A percentile compares a stretch with the other conserved stretches of the same genome.
These are phyloP conservation scores for Pythium aphanidermatum DNA, from an alignment of 352 stramenopile species.

Conservation along the genomic window DNA sequence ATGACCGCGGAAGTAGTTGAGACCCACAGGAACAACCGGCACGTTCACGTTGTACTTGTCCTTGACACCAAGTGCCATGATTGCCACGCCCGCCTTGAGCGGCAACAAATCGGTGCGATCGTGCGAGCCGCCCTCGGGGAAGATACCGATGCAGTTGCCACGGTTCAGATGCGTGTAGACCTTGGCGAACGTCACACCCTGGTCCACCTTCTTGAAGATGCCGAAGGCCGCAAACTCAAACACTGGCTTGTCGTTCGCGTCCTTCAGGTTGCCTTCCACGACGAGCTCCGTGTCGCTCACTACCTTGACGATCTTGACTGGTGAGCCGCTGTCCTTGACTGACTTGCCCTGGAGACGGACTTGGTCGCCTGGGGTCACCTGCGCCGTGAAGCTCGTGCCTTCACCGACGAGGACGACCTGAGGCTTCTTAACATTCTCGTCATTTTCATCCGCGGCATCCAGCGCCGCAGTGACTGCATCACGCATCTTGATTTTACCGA, in stretches of 20 bases:
- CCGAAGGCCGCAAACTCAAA: constrained; percentile 58
- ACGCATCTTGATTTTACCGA: constrained; percentile 59
- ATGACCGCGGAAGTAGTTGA: constrained; percentile 98
- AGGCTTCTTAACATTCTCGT: constrained; percentile 3
- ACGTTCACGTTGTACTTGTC: constrained; percentile 96
- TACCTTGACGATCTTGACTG: constrained; percentile 80
- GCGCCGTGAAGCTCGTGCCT: constrained; percentile 66
- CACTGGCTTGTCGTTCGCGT: constrained; percentile 30
- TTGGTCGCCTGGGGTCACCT: constrained; percentile 74
- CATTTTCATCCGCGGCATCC: constrained; percentile 7
- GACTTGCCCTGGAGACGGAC: constrained; percentile 69
- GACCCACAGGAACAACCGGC: constrained; percentile 95
- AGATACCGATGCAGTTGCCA: constrained; percentile 94
- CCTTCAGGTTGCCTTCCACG: constrained; percentile 40
- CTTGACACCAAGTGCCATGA: constrained; percentile 96
- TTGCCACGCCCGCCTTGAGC: constrained; percentile 96
- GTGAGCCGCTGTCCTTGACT: constrained; percentile 74
- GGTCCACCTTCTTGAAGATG: constrained; percentile 90
- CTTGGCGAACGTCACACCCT: constrained; percentile 89
- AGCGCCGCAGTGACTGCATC: constrained; percentile 24
- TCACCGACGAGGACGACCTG: constrained; percentile 48
- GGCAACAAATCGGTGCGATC: constrained; percentile 96
- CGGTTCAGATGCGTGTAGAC: constrained; percentile 89
- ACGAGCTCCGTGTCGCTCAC: constrained; percentile 83
- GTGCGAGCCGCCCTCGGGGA: constrained; percentile 97